phyloP scores from a whole-genome alignment of 2,329 filamentous ascomycete genomes.

The Colletotrichum musicola region DNA sequence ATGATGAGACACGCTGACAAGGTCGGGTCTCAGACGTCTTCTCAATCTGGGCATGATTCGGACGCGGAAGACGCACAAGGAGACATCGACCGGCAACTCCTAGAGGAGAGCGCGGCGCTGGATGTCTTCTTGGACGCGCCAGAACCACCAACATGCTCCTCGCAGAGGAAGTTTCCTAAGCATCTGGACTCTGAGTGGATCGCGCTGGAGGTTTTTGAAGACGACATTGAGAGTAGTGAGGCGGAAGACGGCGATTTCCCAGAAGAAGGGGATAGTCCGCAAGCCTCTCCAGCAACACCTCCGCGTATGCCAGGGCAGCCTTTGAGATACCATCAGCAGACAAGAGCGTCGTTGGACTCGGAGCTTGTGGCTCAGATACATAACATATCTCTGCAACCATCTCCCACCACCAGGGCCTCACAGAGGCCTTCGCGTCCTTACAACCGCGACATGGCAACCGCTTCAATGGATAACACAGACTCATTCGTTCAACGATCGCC shows the following conservation, averaged over 20 bases:
- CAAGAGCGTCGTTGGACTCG: conserved; percentile 50
- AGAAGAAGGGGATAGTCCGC: conserved; percentile 40
- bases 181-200: conserved; percentile 92
- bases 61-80: conserved; percentile 53
- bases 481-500: conserved; percentile 58
- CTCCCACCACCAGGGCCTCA: conserved; percentile 24
- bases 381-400: conserved; percentile 51
- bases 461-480: conserved; percentile 39
- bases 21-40: not conserved
- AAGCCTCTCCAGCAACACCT: not conserved
- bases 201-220: conserved; percentile 85
- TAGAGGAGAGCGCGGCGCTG: conserved; percentile 48
- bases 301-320: conserved; percentile 16
- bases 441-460: conserved; percentile 28
- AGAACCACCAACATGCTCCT: not conserved
- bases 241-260: conserved; percentile 56
- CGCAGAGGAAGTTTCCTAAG: conserved; percentile 67
- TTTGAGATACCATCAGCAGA: conserved; percentile 26
- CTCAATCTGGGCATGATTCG: not conserved
- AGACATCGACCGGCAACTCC: conserved; percentile 61
- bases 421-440: conserved; percentile 2
- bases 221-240: conserved; percentile 52
- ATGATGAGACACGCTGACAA: conserved; percentile 40
- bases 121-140: conserved; percentile 36
- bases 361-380: conserved; percentile 56